Evolutionary conservation across 2,329 filamentous ascomycete genomes (phyloP).

Genomic region (Penicillium sp.): DNA sequence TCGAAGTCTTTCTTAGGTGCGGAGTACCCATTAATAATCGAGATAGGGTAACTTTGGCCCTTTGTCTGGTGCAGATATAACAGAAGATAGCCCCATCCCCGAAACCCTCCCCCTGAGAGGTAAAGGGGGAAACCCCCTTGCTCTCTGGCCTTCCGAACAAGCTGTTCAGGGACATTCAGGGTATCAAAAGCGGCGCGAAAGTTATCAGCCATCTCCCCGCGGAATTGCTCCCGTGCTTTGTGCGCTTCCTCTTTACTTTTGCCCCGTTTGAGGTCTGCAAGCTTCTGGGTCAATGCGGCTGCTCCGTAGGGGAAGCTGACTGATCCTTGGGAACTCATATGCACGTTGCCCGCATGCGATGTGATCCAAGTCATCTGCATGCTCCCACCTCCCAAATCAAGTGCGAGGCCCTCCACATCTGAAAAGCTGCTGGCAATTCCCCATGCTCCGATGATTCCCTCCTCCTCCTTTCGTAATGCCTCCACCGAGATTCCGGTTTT

Average conservation of each 20-base stretch:
- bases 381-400: slow-evolving; percentile 74
- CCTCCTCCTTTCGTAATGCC: slow-evolving; percentile 72
- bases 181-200: slow-evolving; percentile 61
- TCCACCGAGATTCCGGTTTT: slow-evolving; percentile 65
- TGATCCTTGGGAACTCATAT: slow-evolving; percentile 55
- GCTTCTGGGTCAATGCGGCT: slow-evolving; percentile 59
- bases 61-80: slow-evolving; percentile 71
- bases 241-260: slow-evolving; percentile 39
- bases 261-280: slow-evolving; percentile 47
- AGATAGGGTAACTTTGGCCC: slow-evolving; percentile 68
- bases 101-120: slow-evolving; percentile 82
- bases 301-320: slow-evolving; percentile 68
- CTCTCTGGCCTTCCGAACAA: slow-evolving; percentile 45
- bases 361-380: slow-evolving; percentile 67
- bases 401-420: slow-evolving; percentile 69
- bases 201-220: slow-evolving; percentile 49
- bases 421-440: slow-evolving; percentile 74
- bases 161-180: slow-evolving; percentile 56
- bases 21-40: slow-evolving; percentile 74
- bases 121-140: slow-evolving; percentile 65
- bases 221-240: slow-evolving; percentile 41
- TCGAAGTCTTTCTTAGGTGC: slow-evolving; percentile 45
- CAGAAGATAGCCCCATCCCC: slow-evolving; percentile 83
- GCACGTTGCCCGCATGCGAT: slow-evolving; percentile 49
- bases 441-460: slow-evolving; percentile 77